Base-by-base conservation (phyloP, 371 early-diverging fungal species). In the Rhizopus stolonifer region DNA sequence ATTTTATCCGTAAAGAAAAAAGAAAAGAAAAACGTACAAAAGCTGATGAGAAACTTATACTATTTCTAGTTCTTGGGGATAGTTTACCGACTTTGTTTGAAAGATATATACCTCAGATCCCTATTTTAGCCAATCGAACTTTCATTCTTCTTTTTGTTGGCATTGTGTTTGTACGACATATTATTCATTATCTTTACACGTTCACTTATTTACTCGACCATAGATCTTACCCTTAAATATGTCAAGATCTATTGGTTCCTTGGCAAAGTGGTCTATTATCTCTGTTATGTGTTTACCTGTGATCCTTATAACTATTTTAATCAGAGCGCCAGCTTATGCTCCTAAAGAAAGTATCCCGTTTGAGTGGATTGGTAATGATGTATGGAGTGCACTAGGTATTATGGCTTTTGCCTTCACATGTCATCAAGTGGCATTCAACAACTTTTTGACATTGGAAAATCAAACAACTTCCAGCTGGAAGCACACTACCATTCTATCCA, bases 401-500 rank as follows among this genome's bases (percentile, higher is more conserved):
- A 82, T 84, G 76, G 81, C 82, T 1, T 84, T 84, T 67, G 84
- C 81, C 0, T 81, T 84, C 54, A 70, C 81, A 11, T 82, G 80
- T 22, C 66, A 79, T 19, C 84, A 84, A 57, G 79, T 80, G 5
- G 80, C 83, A 5, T 81, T 82, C 45, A 66, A 72, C 45, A 84
- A 80, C 49, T 84, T 64, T 42, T 50, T 76, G 40, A 67, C 81
- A 4, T 61, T 80, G 44, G 46, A 64, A 23, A 58, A 77, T 31
- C 82, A 77, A 31, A 59, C 77, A 2, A 57, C 72, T 2, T 54
- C 65, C 7, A 57, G 67, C 14, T 84, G 84, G 84, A 69, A 46
- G 17, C 54, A 58, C 15, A 74, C 79, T 1, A 74, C 80, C 1
- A 58, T 64, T 9, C 43, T 77, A 7, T 74, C 84, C 4, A 79